Percentiles rank a stretch among this genome's conserved stretches.
phyloP scores from a whole-genome alignment of 768 basidiomycete species.

The Mycena leptocephala region DNA sequence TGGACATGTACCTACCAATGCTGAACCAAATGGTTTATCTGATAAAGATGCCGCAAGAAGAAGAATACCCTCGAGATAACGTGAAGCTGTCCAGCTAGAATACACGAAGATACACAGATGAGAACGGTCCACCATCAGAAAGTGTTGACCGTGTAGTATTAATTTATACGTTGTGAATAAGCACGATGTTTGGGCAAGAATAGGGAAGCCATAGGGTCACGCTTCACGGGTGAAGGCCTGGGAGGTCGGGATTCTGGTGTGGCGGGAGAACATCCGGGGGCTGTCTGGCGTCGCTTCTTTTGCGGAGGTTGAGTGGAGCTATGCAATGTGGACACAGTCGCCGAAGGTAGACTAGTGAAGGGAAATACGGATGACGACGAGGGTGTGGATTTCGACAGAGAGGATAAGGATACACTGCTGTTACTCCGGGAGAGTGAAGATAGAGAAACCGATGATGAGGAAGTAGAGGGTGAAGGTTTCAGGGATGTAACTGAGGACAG shows the following conservation, averaged over 20 bases:
- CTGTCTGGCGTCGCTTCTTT: slow-evolving; percentile 19
- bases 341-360: slow-evolving; percentile 11
- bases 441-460: slow-evolving; percentile 17
- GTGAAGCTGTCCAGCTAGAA: slow-evolving; percentile 16
- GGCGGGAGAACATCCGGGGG: slow-evolving; percentile 5
- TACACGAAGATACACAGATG: slow-evolving; percentile 28
- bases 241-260: slow-evolving; percentile 48
- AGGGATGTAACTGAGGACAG: slow-evolving; percentile 1
- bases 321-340: slow-evolving; percentile 10
- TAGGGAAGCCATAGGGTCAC: slow-evolving; percentile 72
- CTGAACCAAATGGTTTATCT: slow-evolving; percentile 19
- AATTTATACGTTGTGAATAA: slow-evolving; percentile 31
- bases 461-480: background rate
- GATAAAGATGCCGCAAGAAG: slow-evolving; percentile 9
- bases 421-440: slow-evolving; percentile 3
- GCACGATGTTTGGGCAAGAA: slow-evolving; percentile 33
- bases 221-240: slow-evolving; percentile 64
- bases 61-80: background rate
- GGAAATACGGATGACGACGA: slow-evolving; percentile 15
- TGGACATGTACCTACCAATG: slow-evolving; percentile 3
- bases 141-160: background rate
- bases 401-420: slow-evolving; percentile 7
- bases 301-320: slow-evolving; percentile 13
- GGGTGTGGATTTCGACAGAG: slow-evolving; percentile 18
- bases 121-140: background rate